A percentile compares a stretch with the other conserved stretches of the same genome.
phyloP scores from a whole-genome alignment of 495 filamentous ascomycete species.

The Xylaria grammica region DNA sequence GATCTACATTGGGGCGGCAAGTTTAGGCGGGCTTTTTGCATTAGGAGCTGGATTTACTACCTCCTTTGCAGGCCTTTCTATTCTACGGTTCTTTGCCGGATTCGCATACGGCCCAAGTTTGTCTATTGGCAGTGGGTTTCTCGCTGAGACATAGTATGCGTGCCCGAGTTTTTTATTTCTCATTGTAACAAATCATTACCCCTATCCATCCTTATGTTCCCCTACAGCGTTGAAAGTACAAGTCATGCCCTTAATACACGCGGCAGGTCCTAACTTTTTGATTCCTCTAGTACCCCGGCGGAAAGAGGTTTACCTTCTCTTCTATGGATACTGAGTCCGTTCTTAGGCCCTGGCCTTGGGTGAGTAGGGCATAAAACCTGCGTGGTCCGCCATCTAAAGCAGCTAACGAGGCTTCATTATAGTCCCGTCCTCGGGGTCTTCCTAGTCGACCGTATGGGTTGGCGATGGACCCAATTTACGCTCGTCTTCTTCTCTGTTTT shows the following conservation, averaged over 20 bases:
- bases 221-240: too few relatives aligned
- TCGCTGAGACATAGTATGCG: constrained; percentile 55
- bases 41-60: constrained; percentile 64
- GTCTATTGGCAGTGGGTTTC: constrained; percentile 60
- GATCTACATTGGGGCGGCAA: constrained; percentile 57
- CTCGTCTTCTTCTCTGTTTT: constrained; percentile 50
- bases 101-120: constrained; percentile 59
- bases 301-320: constrained; percentile 49
- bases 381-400: background rate
- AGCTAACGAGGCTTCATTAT: constrained; percentile 1
- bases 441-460: constrained; percentile 59
- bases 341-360: constrained; percentile 61
- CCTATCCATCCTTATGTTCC: background rate
- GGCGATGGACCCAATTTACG: constrained; percentile 64
- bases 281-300: constrained; percentile 31
- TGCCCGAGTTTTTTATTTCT: background rate
- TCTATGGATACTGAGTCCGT: constrained; percentile 62
- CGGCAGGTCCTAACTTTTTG: background rate
- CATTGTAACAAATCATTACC: background rate
- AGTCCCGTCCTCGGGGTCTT: constrained; percentile 70
- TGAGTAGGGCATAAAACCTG: constrained; percentile 16
- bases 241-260: background rate
- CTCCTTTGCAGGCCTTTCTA: constrained; percentile 58
- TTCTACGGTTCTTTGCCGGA: constrained; percentile 68
- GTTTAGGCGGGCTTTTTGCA: constrained; percentile 65